These are phyloP conservation scores for Polygonum maritimum DNA, from an alignment of 148 eudicot species.

Conservation along the genomic window DNA sequence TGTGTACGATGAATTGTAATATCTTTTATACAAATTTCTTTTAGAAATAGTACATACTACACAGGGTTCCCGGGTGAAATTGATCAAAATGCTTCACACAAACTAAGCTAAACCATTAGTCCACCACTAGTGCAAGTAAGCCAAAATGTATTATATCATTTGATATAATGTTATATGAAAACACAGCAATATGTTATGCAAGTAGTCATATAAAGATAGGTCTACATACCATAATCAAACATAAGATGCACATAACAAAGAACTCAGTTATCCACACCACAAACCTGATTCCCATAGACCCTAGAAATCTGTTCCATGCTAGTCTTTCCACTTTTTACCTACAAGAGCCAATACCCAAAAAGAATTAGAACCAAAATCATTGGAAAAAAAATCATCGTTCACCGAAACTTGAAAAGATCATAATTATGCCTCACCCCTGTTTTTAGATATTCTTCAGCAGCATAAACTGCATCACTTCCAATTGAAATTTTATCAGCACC, in stretches of 20 bases:
- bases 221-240: constrained; percentile 2
- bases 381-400: background rate
- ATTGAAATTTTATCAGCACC: constrained; percentile 97
- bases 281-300: constrained; percentile 97
- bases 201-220: background rate
- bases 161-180: background rate
- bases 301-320: constrained; percentile 83
- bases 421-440: constrained; percentile 50
- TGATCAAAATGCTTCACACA: background rate
- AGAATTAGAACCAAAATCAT: background rate
- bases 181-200: background rate
- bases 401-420: background rate
- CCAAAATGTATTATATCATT: background rate
- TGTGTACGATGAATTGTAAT: background rate
- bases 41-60: background rate
- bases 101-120: background rate
- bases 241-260: background rate
- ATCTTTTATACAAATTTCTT: background rate
- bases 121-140: background rate
- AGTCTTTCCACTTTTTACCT: constrained; percentile 86
- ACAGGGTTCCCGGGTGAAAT: background rate
- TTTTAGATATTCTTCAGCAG: constrained; percentile 78
- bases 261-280: constrained; percentile 1
- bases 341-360: constrained; percentile 3
- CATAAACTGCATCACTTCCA: constrained; percentile 98